Evolutionary conservation across 2,329 filamentous ascomycete species (phyloP), one percentile per base, ranked within the genome.

Genomic region (Ophiostoma novo-ulmi): DNA sequence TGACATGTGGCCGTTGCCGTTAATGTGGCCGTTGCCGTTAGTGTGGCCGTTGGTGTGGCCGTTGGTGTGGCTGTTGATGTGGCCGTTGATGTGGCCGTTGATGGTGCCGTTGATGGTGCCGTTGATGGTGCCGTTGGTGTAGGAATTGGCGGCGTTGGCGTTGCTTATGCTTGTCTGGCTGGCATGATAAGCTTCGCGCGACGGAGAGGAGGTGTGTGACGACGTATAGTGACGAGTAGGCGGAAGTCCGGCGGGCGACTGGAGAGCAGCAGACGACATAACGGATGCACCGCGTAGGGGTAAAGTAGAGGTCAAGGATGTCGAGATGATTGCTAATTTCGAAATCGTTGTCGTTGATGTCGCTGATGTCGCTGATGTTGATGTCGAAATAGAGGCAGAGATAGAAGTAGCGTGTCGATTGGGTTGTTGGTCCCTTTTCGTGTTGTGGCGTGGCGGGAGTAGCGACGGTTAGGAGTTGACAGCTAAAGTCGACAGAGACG

Each of bases 181-280:
- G 72, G 82, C 84, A 85, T 88, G 82, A 78, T 87, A 87, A 73
- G 80, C 81, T 78, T 88, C 87, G 77, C 81, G 82, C 74, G 81
- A 82, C 74, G 84, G 83, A 73, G 84, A 85, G 71, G 84, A 80
- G 74, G 63, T 41, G 65, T 85, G 84, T 63, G 80, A 78, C 69
- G 85, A 80, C 74, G 83, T 80, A 78, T 87, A 87, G 73, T 85
- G 84, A 74, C 82, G 82, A 76, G 79, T 82, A 68, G 84, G 78
- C 74, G 86, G 85, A 75, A 85, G 82, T 77, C 83, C 80, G 74
- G 73, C 65, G 35, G 72, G 69, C 44, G 85, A 81, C 80, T 90
- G 88, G 78, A 90, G 81, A 76, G 85, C 85, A 82, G 88, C 85
- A 79, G 85, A 88, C 80, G 85, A 87, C 87, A 87, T 88, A 26